Percentiles rank a stretch among this genome's conserved stretches.
phyloP scores from a whole-genome alignment of 139 green algal species.

The Diplosphaera chodatii region DNA sequence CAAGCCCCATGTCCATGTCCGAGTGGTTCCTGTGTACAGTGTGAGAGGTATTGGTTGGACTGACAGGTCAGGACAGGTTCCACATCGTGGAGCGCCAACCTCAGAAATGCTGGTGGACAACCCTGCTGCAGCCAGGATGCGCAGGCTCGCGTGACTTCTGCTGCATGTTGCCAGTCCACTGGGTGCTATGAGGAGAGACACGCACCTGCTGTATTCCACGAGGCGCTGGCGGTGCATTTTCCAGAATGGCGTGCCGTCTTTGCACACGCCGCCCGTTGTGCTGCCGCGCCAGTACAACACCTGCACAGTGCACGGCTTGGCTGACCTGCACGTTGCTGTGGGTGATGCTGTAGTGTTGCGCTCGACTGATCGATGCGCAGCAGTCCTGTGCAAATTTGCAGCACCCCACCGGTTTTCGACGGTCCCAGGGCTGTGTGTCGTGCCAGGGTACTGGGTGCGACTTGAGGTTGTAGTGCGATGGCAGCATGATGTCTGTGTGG shows the following conservation, averaged over 20 bases:
- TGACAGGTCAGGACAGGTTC: background rate
- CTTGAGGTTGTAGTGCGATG: background rate
- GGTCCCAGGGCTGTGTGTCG: background rate
- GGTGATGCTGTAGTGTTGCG: no score
- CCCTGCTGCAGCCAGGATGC: no score
- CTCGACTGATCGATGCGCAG: no score
- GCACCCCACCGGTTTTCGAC: background rate
- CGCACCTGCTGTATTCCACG: background rate
- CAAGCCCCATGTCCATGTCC: background rate
- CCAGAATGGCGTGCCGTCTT: background rate
- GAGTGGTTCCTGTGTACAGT: background rate
- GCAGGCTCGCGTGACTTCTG: no score
- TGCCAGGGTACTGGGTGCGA: background rate
- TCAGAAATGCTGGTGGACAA: no score
- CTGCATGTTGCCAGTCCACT: no score
- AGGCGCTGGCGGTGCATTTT: background rate
- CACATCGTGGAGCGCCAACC: background rate
- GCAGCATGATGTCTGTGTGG: background rate
- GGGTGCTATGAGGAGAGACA: no score
- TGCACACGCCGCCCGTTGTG: background rate
- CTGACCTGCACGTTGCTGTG: no score
- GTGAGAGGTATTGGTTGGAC: background rate
- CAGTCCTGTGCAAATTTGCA: no score
- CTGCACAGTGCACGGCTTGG: background rate
- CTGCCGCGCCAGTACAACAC: conserved; percentile 1